These are phyloP conservation scores for Hypoxylon subgilvum DNA, from an alignment of 495 filamentous ascomycete genomes.

Conservation along the genomic window DNA sequence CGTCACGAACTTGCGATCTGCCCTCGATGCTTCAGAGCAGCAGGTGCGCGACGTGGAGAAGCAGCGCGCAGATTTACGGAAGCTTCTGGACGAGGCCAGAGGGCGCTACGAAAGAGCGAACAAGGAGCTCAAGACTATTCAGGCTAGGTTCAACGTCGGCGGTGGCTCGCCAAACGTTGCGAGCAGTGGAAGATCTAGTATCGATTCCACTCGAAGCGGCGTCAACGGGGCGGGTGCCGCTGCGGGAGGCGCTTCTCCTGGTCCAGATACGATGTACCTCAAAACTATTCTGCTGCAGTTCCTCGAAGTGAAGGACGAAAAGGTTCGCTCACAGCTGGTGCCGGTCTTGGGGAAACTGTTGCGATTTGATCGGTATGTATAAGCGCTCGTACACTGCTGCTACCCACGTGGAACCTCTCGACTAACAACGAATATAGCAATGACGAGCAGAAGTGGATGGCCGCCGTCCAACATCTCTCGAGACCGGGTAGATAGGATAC, in stretches of 20 bases:
- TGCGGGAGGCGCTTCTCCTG: conserved; percentile 37
- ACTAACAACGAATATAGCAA: conserved; percentile 28
- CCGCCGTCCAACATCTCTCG: conserved; percentile 34
- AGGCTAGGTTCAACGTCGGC: conserved; percentile 44
- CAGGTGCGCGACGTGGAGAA: conserved; percentile 81
- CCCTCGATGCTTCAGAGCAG: conserved; percentile 84
- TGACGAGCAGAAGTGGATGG: conserved; percentile 37
- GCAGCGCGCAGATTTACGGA: conserved; percentile 76
- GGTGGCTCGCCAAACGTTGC: conserved; percentile 31
- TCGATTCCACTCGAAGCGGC: conserved; percentile 65
- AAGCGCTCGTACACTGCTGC: neutral
- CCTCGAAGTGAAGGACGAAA: conserved; percentile 91
- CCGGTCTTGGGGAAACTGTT: conserved; percentile 90
- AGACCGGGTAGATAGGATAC: conserved; percentile 20
- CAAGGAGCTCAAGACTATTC: conserved; percentile 61
- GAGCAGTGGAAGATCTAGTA: conserved; percentile 50
- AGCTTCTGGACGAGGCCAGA: conserved; percentile 77
- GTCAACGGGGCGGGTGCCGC: conserved; percentile 47
- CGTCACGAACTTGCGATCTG: conserved; percentile 77
- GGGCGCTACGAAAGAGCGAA: conserved; percentile 77
- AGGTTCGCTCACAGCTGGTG: conserved; percentile 84
- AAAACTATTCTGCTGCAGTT: conserved; percentile 97
- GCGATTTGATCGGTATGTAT: conserved; percentile 83
- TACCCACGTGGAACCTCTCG: neutral
- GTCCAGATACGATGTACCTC: conserved; percentile 81